Evolutionary conservation across 768 basidiomycete genomes (phyloP).

Genomic region (Rhodocollybia butyracea): DNA sequence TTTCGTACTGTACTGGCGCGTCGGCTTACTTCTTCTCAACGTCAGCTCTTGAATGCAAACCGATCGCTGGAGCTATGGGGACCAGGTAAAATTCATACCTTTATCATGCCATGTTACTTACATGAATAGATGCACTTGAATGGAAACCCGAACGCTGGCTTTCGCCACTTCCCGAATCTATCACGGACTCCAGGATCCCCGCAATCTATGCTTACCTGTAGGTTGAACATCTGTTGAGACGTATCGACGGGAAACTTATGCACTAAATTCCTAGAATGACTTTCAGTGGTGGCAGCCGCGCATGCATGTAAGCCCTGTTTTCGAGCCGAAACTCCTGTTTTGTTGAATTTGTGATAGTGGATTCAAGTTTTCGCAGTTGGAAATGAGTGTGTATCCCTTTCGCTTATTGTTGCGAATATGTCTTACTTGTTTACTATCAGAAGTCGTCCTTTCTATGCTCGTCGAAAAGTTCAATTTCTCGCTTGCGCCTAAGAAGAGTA

Average conservation of each 20-base stretch:
- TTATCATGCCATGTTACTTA: neutral
- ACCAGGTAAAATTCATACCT: neutral
- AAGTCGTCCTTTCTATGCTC: constrained; percentile 3
- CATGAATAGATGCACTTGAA: constrained; percentile 29
- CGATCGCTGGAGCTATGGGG: constrained; percentile 37
- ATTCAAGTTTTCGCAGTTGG: constrained; percentile 7
- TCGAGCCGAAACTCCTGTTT: neutral
- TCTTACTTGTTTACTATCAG: neutral
- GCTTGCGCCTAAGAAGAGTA: neutral
- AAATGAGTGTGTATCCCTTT: constrained; percentile 2
- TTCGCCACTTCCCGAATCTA: constrained; percentile 25
- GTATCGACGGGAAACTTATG: neutral
- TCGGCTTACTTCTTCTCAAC: neutral
- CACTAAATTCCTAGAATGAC: constrained; percentile 32
- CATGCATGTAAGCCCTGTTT: constrained; percentile 31
- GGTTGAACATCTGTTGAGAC: constrained; percentile 4
- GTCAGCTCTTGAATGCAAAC: constrained; percentile 28
- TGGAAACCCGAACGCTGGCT: constrained; percentile 49
- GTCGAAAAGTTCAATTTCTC: constrained; percentile 2
- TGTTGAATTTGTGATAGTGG: neutral
- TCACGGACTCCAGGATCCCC: constrained; percentile 29
- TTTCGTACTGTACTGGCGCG: neutral
- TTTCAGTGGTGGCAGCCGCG: constrained; percentile 36
- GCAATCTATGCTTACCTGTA: constrained; percentile 34
- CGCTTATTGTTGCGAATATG: neutral